Evolutionary conservation across 108 stramenopile species (phyloP).

Genomic region (Cyclotella sp.): DNA sequence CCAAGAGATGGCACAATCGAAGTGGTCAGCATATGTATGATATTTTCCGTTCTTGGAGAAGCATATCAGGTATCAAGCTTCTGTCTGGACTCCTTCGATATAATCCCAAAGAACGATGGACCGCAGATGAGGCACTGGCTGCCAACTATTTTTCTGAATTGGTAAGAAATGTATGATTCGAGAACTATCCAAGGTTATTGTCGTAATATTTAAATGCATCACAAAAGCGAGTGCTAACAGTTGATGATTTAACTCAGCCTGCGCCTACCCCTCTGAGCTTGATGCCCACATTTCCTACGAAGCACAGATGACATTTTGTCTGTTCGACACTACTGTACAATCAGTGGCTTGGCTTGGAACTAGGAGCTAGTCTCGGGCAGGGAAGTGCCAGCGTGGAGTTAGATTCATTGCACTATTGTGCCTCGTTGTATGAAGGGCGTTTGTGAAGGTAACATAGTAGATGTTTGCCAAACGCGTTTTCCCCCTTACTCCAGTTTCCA

Average conservation of each 20-base stretch:
- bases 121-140: slow-evolving; percentile 59
- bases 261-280: slow-evolving; percentile 47
- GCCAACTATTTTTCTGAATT: slow-evolving; percentile 55
- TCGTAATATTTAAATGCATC: background rate
- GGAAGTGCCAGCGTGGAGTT: no score
- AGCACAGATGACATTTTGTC: slow-evolving; percentile 25
- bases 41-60: slow-evolving; percentile 40
- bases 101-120: slow-evolving; percentile 57
- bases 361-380: no score
- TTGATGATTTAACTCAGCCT: slow-evolving; percentile 11
- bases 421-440: no score
- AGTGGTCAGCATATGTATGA: slow-evolving; percentile 36
- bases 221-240: no score
- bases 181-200: background rate
- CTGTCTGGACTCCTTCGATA: slow-evolving; percentile 63
- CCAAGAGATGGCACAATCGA: slow-evolving; percentile 43
- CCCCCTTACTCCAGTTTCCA: no score
- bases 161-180: background rate
- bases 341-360: background rate
- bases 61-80: slow-evolving; percentile 54
- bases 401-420: no score
- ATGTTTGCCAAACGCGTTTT: no score
- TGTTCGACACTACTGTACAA: background rate
- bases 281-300: slow-evolving; percentile 55
- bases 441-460: no score